Conservation (phyloP, 78 protist genomes). For the Paratrimastix pyriformis region DNA sequence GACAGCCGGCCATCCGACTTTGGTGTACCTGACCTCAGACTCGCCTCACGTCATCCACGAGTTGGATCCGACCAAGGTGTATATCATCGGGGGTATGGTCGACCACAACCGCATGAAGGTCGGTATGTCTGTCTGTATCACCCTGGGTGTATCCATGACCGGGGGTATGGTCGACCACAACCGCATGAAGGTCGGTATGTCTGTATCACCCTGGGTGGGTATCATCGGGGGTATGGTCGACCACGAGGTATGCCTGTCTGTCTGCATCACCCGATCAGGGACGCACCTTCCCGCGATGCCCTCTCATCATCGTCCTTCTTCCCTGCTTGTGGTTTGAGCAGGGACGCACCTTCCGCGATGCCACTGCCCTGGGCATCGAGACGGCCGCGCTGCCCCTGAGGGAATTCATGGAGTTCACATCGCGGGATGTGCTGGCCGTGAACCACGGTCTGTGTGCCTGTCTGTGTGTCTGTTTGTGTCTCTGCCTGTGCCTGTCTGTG, state of each 20-base stretch:
- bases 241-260: conserved; percentile 40
- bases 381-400: not conserved
- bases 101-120: conserved; percentile 61
- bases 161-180: conserved; percentile 71
- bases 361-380: not conserved
- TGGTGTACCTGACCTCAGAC: conserved; percentile 5
- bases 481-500: too few species aligned
- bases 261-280: not conserved
- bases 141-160: conserved; percentile 54
- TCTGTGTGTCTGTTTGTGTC: not conserved
- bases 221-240: conserved; percentile 66
- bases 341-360: not conserved
- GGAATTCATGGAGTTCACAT: not conserved
- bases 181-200: conserved; percentile 29
- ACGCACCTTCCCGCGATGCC: too few species aligned
- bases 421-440: conserved; percentile 6
- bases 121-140: not conserved
- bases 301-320: too few species aligned
- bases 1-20: too few species aligned
- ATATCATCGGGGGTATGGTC: conserved; percentile 61
- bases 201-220: too few species aligned
- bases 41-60: conserved; percentile 13
- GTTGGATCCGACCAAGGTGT: conserved; percentile 39
- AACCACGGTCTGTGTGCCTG: not conserved
- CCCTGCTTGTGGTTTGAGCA: too few species aligned